Base-by-base conservation (phyloP, 192 early-diverging fungal species). In the Gaertneriomyces semiglobifer region DNA sequence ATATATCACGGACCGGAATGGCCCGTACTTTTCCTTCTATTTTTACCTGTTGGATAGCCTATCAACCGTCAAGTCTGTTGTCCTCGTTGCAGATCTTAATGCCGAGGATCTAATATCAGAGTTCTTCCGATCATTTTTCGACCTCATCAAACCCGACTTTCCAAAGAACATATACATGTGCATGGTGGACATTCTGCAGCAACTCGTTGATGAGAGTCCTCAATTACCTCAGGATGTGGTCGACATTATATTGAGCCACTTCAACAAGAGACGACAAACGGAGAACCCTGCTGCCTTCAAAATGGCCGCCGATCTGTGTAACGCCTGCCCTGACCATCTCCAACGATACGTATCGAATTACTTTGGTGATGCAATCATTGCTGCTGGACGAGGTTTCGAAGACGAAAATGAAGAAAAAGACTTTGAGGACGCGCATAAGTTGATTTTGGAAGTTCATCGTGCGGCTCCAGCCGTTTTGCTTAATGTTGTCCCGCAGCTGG, bases 401-500 rank as follows among this genome's bases (percentile, higher is more conserved):
- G 70, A 77, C 7, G 72, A 75, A 5, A 65, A 43, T 14, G 63
- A 68, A 57, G 77, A 76, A 12, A 72, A 68, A 42, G 74, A 79
- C 11, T 71, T 71, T 9, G 74, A 82, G 61, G 80, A 82, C 12
- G 86, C 89, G 4, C 94, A 97, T 63, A 80, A 81, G 5, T 74
- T 94, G 42, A 91, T 97, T 47, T 74, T 92, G 44, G 88, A 94
- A 58, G 82, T 98, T 47, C 87, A 93, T 78, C 73, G 78, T 47
- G 71, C 81, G 6, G 83, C 88, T 3, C 92, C 93, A 0, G 83
- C 79, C 19, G 79, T 96, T 25, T 74, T 98, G 50, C 75, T 93
- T 42, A 94, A 89, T 53, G 94, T 98, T 0, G 87, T 98, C 41
- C 96, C 96, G 19, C 89, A 91, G 69, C 80, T 98, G 18, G 93